These are phyloP conservation scores for Rhododendron ferrugineum DNA, from an alignment of 148 eudicot genomes.

Conservation along the genomic window DNA sequence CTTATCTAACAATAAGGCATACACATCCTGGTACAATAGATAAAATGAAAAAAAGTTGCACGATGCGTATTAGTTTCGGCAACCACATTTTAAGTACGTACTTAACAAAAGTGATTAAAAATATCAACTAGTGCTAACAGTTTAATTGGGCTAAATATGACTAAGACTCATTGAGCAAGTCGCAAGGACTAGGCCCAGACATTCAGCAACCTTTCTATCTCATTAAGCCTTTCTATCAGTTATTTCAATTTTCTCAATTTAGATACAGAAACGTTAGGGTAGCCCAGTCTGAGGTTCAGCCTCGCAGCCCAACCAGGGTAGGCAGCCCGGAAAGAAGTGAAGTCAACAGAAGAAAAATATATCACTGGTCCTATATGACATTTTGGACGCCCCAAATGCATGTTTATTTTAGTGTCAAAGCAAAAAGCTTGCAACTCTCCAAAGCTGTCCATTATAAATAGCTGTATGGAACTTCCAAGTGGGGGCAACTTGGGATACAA, in stretches of 20 bases:
- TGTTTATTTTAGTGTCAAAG: neutral
- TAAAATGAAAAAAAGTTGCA: neutral
- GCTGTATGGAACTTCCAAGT: neutral
- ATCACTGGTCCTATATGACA: neutral
- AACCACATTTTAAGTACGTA: too few relatives aligned
- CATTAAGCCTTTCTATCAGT: neutral
- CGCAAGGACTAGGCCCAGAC: neutral
- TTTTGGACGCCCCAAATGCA: neutral
- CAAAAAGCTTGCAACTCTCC: neutral
- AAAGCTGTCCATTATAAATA: neutral
- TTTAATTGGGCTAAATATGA: neutral
- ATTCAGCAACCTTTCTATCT: neutral
- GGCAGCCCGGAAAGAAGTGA: neutral
- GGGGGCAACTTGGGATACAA: neutral
- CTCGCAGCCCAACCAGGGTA: neutral
- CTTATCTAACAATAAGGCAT: neutral
- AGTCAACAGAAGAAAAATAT: neutral
- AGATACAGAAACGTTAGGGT: neutral
- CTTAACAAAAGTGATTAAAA: too few relatives aligned
- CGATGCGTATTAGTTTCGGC: too few relatives aligned
- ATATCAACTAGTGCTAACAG: too few relatives aligned
- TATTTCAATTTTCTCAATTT: neutral
- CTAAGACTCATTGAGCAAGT: neutral
- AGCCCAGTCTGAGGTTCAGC: neutral
- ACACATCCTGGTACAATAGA: neutral